Conservation (phyloP, 345 rosid species). For the Erysimum cheiranthoides region DNA sequence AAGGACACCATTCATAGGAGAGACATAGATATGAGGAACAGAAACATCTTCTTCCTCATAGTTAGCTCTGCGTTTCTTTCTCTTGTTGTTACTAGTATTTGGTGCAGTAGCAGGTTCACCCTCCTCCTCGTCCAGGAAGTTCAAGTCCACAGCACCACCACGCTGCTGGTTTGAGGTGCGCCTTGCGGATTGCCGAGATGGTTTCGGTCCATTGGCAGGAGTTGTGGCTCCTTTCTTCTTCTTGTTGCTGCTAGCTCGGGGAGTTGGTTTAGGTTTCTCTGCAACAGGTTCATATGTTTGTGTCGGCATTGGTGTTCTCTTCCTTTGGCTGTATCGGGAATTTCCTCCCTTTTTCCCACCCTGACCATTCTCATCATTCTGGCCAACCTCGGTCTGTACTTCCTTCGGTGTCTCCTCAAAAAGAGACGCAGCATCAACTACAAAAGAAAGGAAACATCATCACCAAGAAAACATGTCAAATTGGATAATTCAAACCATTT, state of each 20-base stretch:
- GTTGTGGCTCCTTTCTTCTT: constrained; percentile 45
- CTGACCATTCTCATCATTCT: constrained; percentile 32
- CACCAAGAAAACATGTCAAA: not conserved
- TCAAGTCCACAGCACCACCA: constrained; percentile 42
- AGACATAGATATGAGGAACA: constrained; percentile 46
- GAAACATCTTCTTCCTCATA: constrained; percentile 44
- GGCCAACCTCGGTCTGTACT: constrained; percentile 21
- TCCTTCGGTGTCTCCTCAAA: constrained; percentile 46
- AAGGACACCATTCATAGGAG: constrained; percentile 47
- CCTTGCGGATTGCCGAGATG: constrained; percentile 50
- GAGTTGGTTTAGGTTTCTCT: constrained; percentile 40
- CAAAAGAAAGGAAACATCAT: constrained; percentile 1
- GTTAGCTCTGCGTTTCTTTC: constrained; percentile 33
- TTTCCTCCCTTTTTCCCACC: constrained; percentile 40
- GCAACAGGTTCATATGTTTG: constrained; percentile 19
- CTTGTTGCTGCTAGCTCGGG: constrained; percentile 44
- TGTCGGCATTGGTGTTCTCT: constrained; percentile 49
- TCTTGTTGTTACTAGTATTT: constrained; percentile 39
- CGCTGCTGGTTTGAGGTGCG: constrained; percentile 31
- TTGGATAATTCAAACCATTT: not conserved
- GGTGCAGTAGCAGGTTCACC: constrained; percentile 36
- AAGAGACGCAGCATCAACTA: constrained; percentile 47
- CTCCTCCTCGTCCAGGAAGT: constrained; percentile 39
- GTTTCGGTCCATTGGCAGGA: constrained; percentile 39
- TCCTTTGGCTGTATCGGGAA: constrained; percentile 44